phyloP scores from a whole-genome alignment of 2,329 filamentous ascomycete genomes.

The Elsinoe perseae region DNA sequence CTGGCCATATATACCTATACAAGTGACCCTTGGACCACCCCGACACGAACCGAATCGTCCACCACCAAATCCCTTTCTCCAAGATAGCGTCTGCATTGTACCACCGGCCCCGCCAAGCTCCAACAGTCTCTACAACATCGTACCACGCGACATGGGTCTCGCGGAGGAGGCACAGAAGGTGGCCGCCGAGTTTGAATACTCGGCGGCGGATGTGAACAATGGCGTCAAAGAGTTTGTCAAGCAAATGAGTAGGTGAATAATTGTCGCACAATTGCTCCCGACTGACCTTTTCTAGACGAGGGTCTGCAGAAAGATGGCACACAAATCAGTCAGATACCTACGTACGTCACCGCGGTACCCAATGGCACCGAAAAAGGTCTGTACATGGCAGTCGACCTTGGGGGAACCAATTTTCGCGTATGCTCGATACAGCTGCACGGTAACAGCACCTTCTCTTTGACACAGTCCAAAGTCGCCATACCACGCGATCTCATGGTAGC shows the following conservation, averaged over 20 bases:
- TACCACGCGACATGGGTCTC: conserved; percentile 42
- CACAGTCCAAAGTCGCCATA: conserved; percentile 85
- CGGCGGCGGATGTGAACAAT: conserved; percentile 66
- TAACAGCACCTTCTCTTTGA: conserved; percentile 89
- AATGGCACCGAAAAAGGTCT: conserved; percentile 98
- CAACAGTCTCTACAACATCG: conserved; percentile 18
- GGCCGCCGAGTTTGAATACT: conserved; percentile 78
- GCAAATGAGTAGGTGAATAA: conserved; percentile 61
- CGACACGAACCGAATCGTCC: conserved; percentile 8
- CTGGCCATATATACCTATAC: conserved; percentile 22
- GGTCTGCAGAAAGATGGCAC: conserved; percentile 70
- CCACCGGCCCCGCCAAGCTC: conserved; percentile 21
- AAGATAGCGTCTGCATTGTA: conserved; percentile 30
- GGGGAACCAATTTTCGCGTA: conserved; percentile 96
- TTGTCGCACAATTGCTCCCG: conserved; percentile 18
- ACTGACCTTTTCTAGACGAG: conserved; percentile 52
- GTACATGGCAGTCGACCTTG: conserved; percentile 95
- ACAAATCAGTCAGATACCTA: conserved; percentile 90
- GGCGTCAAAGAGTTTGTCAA: conserved; percentile 78
- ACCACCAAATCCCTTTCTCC: conserved; percentile 29
- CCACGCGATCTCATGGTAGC: conserved; percentile 85
- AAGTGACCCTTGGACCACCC: not conserved
- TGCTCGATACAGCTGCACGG: conserved; percentile 92
- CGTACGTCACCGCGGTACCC: conserved; percentile 90
- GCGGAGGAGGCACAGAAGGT: conserved; percentile 69